Base-by-base conservation (phyloP, 176 grass and related monocot genomes). In the Carex myosuroides region DNA sequence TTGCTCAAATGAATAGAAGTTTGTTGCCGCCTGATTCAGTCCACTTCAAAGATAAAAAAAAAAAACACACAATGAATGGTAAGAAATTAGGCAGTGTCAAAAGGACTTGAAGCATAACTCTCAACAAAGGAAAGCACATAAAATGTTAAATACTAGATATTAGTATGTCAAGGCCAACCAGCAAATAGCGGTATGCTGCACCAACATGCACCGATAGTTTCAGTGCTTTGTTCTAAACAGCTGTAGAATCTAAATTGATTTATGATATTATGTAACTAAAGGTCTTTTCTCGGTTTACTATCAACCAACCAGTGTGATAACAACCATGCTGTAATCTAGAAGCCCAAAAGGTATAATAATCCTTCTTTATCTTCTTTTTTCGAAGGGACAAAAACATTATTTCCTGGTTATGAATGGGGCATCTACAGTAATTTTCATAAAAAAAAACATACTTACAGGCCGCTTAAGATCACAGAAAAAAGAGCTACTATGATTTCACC, bases 1-100 rank as follows among this genome's bases (percentile, higher is more conserved):
- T 93, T 99, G 96, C 67, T 99, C 96, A 73, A 99, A 99, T 64
- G 93, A 95, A 91, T 99, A 99, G 81, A 99, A 99, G 77, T 99
- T 99, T 78, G 96, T 99, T 54, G 96, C 96, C 77, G 96, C 96
- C 87, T 99, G 96, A 86, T 99, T 99, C 90, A 99, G 79, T 83
- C 96, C 96, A 87, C 96, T 99, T 14, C 60, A 85, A 87, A 87
- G 37, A 62, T 12, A 83, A 79, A 58, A 84, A 68, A 66, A 81
- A 66, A 81, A 6, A 63, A 68, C 53, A 12, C 13, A 30, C 33
- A 62, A 41, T 71, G 13, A 39, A 39, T 60, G 55, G 21, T 81
- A 30, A 44, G 32, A 81, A 64, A 81, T 81, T 46, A 17, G 17
- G 57, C 22, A 78, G 52, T 57, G 24, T 57, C 33, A 32, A 30